phyloP scores from a whole-genome alignment of 1,284 basidiomycete genomes.

The Moniliophthora roreri region DNA sequence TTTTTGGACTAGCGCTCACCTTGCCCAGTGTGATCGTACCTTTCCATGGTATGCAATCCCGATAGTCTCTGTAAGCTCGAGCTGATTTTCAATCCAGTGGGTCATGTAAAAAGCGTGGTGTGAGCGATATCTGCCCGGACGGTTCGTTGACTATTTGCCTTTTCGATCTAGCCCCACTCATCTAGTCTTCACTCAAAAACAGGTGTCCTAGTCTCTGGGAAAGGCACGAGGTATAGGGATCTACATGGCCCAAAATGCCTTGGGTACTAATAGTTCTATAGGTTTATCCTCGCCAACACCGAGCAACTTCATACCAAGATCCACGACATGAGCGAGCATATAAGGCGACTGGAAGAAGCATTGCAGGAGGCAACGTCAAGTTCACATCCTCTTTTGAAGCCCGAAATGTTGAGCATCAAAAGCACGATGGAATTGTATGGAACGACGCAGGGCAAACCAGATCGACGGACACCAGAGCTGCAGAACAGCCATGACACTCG shows the following conservation, averaged over 20 bases:
- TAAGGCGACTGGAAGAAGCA: slow-evolving; percentile 67
- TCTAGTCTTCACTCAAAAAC: slow-evolving; percentile 6
- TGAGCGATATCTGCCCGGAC: slow-evolving; percentile 65
- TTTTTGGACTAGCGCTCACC: background rate
- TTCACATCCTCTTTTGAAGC: slow-evolving; percentile 55
- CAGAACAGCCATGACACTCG: slow-evolving; percentile 4
- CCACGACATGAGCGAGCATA: slow-evolving; percentile 65
- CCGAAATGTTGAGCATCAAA: slow-evolving; percentile 62
- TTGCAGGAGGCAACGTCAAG: slow-evolving; percentile 37
- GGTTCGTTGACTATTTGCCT: slow-evolving; percentile 34
- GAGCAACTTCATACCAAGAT: slow-evolving; percentile 73
- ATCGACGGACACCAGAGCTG: slow-evolving; percentile 15
- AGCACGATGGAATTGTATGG: slow-evolving; percentile 64
- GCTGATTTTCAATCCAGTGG: slow-evolving; percentile 18
- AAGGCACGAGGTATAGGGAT: slow-evolving; percentile 56
- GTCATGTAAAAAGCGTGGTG: slow-evolving; percentile 62
- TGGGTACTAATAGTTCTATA: slow-evolving; percentile 21
- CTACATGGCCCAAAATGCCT: background rate
- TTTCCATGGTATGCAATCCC: slow-evolving; percentile 46
- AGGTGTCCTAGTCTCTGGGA: slow-evolving; percentile 76
- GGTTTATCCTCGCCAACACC: slow-evolving; percentile 74
- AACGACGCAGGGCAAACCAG: slow-evolving; percentile 31
- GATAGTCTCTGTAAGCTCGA: slow-evolving; percentile 1
- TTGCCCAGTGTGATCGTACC: slow-evolving; percentile 51
- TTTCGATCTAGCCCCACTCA: too few relatives aligned